Conservation (phyloP, 495 filamentous ascomycete genomes). For the Talaromyces proteolyticus region DNA sequence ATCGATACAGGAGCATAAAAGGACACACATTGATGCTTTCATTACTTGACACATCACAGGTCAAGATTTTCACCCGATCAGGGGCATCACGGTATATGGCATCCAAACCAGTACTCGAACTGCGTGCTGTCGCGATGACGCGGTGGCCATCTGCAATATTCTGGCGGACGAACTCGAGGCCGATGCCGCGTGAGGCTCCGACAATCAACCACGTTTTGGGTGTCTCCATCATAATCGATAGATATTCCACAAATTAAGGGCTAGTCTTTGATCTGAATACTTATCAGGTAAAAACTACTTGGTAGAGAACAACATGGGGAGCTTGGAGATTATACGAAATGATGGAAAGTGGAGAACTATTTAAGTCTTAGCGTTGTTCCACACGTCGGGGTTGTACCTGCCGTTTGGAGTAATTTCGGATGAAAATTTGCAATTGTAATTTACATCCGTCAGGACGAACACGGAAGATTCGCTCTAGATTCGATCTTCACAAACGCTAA, state of each 20-base stretch:
- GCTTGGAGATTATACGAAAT: not conserved
- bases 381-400: not conserved
- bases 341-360: not conserved
- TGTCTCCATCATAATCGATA: not conserved
- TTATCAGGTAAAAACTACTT: too few species aligned
- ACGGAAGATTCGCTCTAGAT: too few species aligned
- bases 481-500: too few species aligned
- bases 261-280: not conserved
- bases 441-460: too few species aligned
- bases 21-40: conserved; percentile 39
- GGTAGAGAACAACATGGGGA: not conserved
- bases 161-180: conserved; percentile 48
- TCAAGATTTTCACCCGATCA: conserved; percentile 34
- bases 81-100: conserved; percentile 31
- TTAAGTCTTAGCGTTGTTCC: not conserved
- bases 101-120: conserved; percentile 28
- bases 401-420: not conserved
- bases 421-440: not conserved
- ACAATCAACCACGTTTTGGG: conserved; percentile 45
- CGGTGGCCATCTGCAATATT: conserved; percentile 36
- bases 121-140: conserved; percentile 48
- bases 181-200: conserved; percentile 52
- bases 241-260: not conserved
- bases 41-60: conserved; percentile 46
- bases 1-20: not conserved